These are phyloP conservation scores for Amanita polypyramis DNA, from an alignment of 768 basidiomycete species.

Conservation along the genomic window DNA sequence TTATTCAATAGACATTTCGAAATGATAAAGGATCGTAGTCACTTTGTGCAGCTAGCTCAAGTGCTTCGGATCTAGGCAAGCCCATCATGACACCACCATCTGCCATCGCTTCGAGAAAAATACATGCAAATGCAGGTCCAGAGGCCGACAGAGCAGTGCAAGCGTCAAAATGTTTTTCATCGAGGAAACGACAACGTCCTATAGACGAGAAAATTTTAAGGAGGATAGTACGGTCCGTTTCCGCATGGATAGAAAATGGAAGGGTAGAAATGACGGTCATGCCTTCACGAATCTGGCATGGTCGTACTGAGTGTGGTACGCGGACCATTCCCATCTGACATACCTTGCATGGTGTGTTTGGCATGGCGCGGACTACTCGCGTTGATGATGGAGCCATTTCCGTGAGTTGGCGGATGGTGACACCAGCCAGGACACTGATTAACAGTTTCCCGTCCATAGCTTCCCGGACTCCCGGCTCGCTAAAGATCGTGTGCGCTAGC, in stretches of 20 bases:
- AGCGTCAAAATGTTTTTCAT: slow-evolving; percentile 98
- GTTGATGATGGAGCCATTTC: slow-evolving; percentile 69
- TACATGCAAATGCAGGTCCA: slow-evolving; percentile 93
- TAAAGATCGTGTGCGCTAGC: slow-evolving; percentile 64
- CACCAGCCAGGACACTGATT: slow-evolving; percentile 96
- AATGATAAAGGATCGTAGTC: slow-evolving; percentile 14
- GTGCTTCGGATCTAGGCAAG: slow-evolving; percentile 82
- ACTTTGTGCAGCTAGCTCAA: slow-evolving; percentile 97
- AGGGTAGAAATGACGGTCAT: slow-evolving; percentile 92
- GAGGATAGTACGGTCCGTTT: slow-evolving; percentile 61
- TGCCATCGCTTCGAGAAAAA: slow-evolving; percentile 97
- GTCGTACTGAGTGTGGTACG: neutral
- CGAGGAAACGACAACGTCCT: slow-evolving; percentile 90
- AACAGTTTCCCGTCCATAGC: slow-evolving; percentile 85
- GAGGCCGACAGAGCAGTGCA: slow-evolving; percentile 95
- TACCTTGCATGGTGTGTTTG: slow-evolving; percentile 95
- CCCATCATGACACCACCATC: slow-evolving; percentile 99
- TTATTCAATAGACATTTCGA: slow-evolving; percentile 4
- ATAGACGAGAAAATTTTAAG: slow-evolving; percentile 95
- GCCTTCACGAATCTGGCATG: slow-evolving; percentile 84
- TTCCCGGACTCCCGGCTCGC: slow-evolving; percentile 64
- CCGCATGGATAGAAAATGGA: slow-evolving; percentile 37
- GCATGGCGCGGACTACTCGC: slow-evolving; percentile 91
- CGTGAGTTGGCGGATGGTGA: slow-evolving; percentile 74
- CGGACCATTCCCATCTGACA: slow-evolving; percentile 12